phyloP scores from a whole-genome alignment of 1,139 yeast genomes.

The Yamadazyma kanchanaburiensis region DNA sequence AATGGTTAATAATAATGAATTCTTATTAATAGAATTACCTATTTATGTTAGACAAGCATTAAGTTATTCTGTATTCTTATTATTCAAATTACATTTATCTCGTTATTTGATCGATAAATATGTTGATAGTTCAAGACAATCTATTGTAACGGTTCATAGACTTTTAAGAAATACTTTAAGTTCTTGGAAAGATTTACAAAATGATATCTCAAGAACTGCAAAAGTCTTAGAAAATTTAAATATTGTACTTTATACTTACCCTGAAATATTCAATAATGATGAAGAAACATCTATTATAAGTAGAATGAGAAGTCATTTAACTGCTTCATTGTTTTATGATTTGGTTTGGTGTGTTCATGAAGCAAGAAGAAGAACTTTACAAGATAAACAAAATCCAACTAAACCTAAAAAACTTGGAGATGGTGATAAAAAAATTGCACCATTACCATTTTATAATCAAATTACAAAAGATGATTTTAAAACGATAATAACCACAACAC shows the following conservation, averaged over 20 bases:
- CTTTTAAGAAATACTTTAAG: constrained; percentile 81
- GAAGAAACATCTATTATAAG: constrained; percentile 63
- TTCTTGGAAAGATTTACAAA: constrained; percentile 89
- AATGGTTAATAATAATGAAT: constrained; percentile 49
- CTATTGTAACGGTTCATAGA: constrained; percentile 89
- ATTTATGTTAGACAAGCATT: constrained; percentile 84
- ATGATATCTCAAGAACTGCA: constrained; percentile 89
- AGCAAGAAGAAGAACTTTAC: constrained; percentile 72
- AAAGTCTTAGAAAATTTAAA: constrained; percentile 88
- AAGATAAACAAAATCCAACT: constrained; percentile 39
- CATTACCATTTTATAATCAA: constrained; percentile 90
- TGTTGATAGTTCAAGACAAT: constrained; percentile 86
- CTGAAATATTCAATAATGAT: constrained; percentile 58
- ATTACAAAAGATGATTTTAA: constrained; percentile 89
- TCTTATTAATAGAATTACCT: constrained; percentile 78
- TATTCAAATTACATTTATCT: constrained; percentile 80
- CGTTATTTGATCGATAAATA: constrained; percentile 73
- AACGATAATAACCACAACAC: constrained; percentile 81
- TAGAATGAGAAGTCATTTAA: constrained; percentile 87
- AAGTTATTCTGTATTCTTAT: constrained; percentile 72
- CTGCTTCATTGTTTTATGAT: constrained; percentile 89
- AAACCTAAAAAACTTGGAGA: constrained; percentile 9
- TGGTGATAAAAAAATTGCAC: constrained; percentile 43
- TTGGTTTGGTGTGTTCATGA: constrained; percentile 94
- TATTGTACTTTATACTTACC: constrained; percentile 82